phyloP scores from a whole-genome alignment of 352 stramenopile species.

The Globisporangium splendens region DNA sequence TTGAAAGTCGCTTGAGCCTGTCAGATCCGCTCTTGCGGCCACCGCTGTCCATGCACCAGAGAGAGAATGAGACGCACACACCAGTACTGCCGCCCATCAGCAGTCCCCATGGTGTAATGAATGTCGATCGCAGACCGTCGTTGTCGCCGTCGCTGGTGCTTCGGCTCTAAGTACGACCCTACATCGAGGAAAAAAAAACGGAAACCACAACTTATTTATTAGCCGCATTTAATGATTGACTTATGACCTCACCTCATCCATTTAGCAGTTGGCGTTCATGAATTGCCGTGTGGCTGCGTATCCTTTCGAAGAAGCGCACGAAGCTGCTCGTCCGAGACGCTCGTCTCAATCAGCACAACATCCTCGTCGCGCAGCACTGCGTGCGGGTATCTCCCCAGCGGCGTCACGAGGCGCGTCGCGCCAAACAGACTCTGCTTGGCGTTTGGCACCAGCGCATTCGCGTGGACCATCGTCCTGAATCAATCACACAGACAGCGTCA shows the following conservation, averaged over 20 bases:
- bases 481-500: not conserved
- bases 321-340: slow-evolving; percentile 28
- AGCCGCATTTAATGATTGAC: no score
- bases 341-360: slow-evolving; percentile 41
- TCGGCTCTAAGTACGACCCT: no score
- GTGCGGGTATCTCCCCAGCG: slow-evolving; percentile 59
- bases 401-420: slow-evolving; percentile 47
- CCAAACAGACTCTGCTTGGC: slow-evolving; percentile 67
- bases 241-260: not conserved
- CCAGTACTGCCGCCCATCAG: not conserved
- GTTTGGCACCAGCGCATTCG: slow-evolving; percentile 40
- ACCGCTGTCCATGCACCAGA: not conserved
- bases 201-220: no score
- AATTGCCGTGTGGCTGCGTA: not conserved
- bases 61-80: not conserved
- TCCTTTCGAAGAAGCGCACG: slow-evolving; percentile 13
- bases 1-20: not conserved
- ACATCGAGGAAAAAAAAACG: no score
- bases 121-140: not conserved
- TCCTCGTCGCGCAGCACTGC: slow-evolving; percentile 57
- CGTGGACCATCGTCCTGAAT: slow-evolving; percentile 43
- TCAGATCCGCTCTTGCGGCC: slow-evolving; percentile 6
- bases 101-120: not conserved
- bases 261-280: no score
- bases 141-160: no score